Evolutionary conservation across 805 yeast species (phyloP), one percentile per base, ranked within the genome.

Genomic region (Schwanniomyces occidentalis): DNA sequence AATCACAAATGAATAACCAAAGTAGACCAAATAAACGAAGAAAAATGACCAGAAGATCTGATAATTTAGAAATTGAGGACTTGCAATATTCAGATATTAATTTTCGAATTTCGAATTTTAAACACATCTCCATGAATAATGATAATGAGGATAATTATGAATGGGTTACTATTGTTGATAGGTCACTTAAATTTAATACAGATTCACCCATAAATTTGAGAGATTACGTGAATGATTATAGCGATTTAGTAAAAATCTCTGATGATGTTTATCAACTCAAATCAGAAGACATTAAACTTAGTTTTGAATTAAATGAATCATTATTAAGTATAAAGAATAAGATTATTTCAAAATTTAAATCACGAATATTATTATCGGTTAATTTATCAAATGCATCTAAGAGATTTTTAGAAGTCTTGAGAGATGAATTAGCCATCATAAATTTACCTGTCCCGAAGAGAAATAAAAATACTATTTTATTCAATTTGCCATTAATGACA

Each of bases 61-160:
- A 30, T 24, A 38, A 29, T 9, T 32, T 52, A 21, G 32, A 35
- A 14, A 49, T 52, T 18, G 53, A 38, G 21, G 49, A 48, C 27
- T 34, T 45, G 21, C 35, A 41, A 16, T 48, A 44, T 24, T 20
- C 37, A n/a, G 48, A 47, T 16, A 32, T 49, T 15, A 41, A 45
- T 30, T 37, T 41, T 12, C n/a, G n/a, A n/a, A 17, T 31, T 23
- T 40, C 37, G 16, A 48, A 43, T 18, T 17, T 17, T 12, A 28
- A 27, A 12, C 17, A n/a, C 13, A 18, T 27, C 24, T 16, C 16
- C 6, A 31, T 16, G 9, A 34, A 16, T 22, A 22, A 17, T 9
- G 34, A 30, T 13, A 31, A 17, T 12, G 30, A 33, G n/a, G 34
- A 30, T 8, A 30, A 30, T n/a, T 9, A 18, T 22, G 35, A 35